Evolutionary conservation across 2,329 filamentous ascomycete genomes (phyloP).

Genomic region (Chaetomiaceae sp.): DNA sequence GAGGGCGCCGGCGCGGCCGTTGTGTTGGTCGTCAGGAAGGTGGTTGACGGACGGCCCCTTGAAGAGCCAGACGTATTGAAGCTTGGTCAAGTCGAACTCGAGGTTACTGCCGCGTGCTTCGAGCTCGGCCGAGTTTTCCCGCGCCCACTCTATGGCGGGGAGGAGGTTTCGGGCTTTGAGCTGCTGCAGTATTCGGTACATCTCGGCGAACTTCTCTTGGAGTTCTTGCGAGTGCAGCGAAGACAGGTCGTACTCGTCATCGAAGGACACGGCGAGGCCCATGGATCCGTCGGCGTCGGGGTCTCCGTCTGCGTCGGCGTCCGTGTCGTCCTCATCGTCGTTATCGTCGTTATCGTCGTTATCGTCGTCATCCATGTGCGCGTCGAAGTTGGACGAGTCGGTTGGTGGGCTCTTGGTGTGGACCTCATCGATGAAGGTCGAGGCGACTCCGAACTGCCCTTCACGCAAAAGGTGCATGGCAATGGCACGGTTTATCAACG

Average conservation of each 20-base stretch:
- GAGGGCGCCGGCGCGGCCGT: conserved; percentile 61
- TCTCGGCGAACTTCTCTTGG: conserved; percentile 76
- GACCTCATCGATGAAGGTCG: conserved; percentile 75
- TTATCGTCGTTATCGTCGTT: too few species aligned
- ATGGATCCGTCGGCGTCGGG: conserved; percentile 24
- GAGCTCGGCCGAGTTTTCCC: conserved; percentile 62
- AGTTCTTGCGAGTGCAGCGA: conserved; percentile 61
- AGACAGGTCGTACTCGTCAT: conserved; percentile 40
- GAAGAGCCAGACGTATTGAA: conserved; percentile 89
- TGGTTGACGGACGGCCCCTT: conserved; percentile 54
- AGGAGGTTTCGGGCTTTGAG: conserved; percentile 69
- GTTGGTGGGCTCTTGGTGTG: conserved; percentile 31
- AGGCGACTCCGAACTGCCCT: conserved; percentile 84
- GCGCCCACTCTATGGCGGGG: conserved; percentile 85
- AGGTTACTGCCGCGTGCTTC: conserved; percentile 84
- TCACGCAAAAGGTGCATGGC: conserved; percentile 95
- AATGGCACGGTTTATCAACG: conserved; percentile 85
- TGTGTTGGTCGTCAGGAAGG: conserved; percentile 47
- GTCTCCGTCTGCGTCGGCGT: conserved; percentile 28
- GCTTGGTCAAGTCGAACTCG: conserved; percentile 86
- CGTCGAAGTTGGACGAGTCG: conserved; percentile 13
- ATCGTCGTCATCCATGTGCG: conserved; percentile 25
- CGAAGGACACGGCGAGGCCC: not conserved
- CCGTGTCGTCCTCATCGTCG: conserved; percentile 28
- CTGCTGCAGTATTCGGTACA: conserved; percentile 84